Conservation (phyloP, 371 early-diverging fungal genomes). For the Mucor mucedo region DNA sequence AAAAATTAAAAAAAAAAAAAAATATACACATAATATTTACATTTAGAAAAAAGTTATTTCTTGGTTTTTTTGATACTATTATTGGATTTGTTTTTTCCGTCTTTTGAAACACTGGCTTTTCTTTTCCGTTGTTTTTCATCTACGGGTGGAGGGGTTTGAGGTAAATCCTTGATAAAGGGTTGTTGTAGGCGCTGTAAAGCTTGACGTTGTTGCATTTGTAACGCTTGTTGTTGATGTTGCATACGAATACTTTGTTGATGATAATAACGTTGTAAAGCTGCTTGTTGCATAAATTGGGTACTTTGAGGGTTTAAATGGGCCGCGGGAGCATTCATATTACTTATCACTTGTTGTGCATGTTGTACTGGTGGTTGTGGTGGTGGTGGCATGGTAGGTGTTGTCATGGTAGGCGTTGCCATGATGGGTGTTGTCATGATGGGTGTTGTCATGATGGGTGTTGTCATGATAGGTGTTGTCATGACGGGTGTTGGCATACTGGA, state of each 20-base stretch:
- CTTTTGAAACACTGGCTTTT: neutral
- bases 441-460: too few species aligned
- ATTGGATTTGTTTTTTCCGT: neutral
- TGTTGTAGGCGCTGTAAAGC: neutral
- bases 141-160: neutral
- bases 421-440: too few species aligned
- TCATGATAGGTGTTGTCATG: too few species aligned
- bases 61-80: neutral
- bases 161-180: neutral
- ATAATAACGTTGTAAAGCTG: neutral
- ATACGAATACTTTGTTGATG: slow-evolving; percentile 1
- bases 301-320: neutral
- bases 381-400: too few species aligned
- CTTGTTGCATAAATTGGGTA: slow-evolving; percentile 4
- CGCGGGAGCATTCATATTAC: neutral
- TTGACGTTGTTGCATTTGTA: slow-evolving; percentile 2
- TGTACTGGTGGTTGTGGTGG: too few species aligned
- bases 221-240: slow-evolving; percentile 3
- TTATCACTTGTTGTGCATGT: too few species aligned
- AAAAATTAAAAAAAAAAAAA: neutral
- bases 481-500: too few species aligned
- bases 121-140: neutral
- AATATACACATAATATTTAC: neutral
- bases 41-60: neutral
- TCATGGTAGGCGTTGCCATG: too few species aligned